Evolutionary conservation across 2,329 filamentous ascomycete genomes (phyloP).

Genomic region (Ceratocystiopsis sp.): DNA sequence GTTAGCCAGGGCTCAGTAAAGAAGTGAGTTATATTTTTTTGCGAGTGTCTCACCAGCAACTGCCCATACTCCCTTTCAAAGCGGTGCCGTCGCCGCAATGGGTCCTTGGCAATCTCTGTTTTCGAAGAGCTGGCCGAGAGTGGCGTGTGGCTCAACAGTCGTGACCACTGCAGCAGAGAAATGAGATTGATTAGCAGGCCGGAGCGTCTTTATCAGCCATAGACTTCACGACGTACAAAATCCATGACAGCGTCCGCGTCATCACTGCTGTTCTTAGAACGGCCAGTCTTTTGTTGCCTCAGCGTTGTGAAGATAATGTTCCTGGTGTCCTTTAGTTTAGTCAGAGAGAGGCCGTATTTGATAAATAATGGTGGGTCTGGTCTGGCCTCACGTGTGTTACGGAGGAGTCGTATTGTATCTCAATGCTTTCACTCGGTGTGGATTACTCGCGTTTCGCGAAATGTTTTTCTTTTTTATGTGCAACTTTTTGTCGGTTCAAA

Average conservation of each 20-base stretch:
- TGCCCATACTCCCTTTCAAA: slow-evolving; percentile 51
- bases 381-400: no score
- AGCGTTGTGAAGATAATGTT: background rate
- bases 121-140: slow-evolving; percentile 37
- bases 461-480: no score
- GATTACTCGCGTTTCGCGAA: no score
- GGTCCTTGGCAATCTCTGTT: slow-evolving; percentile 45
- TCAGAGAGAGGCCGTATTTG: no score
- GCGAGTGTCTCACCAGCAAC: slow-evolving; percentile 31
- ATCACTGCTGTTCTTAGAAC: slow-evolving; percentile 19
- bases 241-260: slow-evolving; percentile 34
- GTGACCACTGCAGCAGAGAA: slow-evolving; percentile 41
- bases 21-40: background rate
- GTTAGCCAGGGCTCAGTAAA: background rate
- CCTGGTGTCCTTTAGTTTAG: no score
- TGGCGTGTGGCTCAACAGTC: slow-evolving; percentile 45
- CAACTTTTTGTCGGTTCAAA: no score
- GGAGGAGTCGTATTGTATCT: no score
- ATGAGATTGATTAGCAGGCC: background rate
- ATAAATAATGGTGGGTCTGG: no score
- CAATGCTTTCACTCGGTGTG: no score
- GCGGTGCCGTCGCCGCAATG: slow-evolving; percentile 44
- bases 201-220: background rate
- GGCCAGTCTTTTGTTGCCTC: background rate
- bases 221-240: slow-evolving; percentile 27